Conservation (phyloP, 495 filamentous ascomycete species). For the Tetracladium marchalianum region DNA sequence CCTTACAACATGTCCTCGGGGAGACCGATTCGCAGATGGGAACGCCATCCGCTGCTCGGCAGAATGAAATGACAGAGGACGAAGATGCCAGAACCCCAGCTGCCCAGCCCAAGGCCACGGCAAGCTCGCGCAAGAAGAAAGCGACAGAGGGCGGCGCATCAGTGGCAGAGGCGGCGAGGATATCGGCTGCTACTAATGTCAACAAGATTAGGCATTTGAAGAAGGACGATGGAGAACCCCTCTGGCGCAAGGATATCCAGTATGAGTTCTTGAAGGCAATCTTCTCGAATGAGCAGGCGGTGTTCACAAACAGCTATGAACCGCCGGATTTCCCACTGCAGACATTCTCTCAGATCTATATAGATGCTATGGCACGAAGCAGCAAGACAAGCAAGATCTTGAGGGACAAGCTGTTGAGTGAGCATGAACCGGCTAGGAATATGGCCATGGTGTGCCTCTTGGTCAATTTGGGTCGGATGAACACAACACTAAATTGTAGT, state of each 20-base stretch:
- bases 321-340: conserved; percentile 57
- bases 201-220: conserved; percentile 93
- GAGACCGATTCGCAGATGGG: conserved; percentile 6
- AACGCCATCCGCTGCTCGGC: conserved; percentile 7
- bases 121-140: conserved; percentile 8
- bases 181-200: neutral
- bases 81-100: conserved; percentile 33
- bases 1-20: conserved; percentile 13
- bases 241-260: conserved; percentile 97
- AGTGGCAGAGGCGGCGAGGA: conserved; percentile 4
- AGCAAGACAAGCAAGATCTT: conserved; percentile 99
- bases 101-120: conserved; percentile 14
- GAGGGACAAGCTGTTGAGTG: conserved; percentile 90
- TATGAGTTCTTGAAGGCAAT: conserved; percentile 87
- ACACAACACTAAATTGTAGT: conserved; percentile 94
- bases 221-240: conserved; percentile 91
- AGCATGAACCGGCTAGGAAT: conserved; percentile 81
- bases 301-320: conserved; percentile 80
- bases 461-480: conserved; percentile 97
- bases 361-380: conserved; percentile 96
- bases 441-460: conserved; percentile 99
- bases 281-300: conserved; percentile 75
- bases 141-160: neutral
- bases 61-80: conserved; percentile 16
- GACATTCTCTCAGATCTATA: conserved; percentile 92